Percentiles rank a stretch among this genome's conserved stretches.
phyloP scores from a whole-genome alignment of 1,284 basidiomycete genomes.

The Moniliella sp. region DNA sequence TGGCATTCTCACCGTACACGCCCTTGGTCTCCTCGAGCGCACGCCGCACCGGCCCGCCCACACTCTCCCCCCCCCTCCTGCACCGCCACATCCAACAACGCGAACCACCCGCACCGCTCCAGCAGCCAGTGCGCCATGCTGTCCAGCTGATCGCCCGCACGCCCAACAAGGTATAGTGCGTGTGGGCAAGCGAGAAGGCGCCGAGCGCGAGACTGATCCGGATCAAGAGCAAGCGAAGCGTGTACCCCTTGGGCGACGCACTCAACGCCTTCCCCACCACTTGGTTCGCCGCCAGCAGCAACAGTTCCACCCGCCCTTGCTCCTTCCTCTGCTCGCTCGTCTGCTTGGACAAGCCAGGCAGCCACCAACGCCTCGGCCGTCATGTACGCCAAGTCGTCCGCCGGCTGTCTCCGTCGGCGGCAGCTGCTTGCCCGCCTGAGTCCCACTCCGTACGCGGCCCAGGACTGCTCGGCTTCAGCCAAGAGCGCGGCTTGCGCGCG shows the following conservation, averaged over 20 bases:
- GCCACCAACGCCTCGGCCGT: slow-evolving; percentile 49
- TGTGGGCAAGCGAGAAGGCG: neutral
- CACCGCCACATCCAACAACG: too few relatives aligned
- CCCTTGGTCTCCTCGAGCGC: too few relatives aligned
- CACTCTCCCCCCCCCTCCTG: too few relatives aligned
- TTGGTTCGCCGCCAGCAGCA: too few relatives aligned
- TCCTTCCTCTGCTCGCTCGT: too few relatives aligned
- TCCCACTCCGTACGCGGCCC: too few relatives aligned
- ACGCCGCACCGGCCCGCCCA: too few relatives aligned
- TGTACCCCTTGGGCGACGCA: slow-evolving; percentile 14
- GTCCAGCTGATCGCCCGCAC: neutral
- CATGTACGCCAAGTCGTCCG: slow-evolving; percentile 59
- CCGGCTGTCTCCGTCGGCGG: slow-evolving; percentile 62
- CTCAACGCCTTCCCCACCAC: slow-evolving; percentile 9
- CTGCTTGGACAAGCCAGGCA: too few relatives aligned
- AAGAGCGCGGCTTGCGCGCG: slow-evolving; percentile 40
- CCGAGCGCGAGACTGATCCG: slow-evolving; percentile 8
- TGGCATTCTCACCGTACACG: too few relatives aligned
- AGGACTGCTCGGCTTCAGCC: too few relatives aligned
- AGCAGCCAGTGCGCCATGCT: neutral
- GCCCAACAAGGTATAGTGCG: neutral
- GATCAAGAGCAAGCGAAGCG: slow-evolving; percentile 13
- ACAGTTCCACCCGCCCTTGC: too few relatives aligned
- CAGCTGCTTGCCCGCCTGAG: too few relatives aligned
- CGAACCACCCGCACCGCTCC: neutral